Percentiles rank a stretch among this genome's conserved stretches.
These are phyloP conservation scores for Fusarium anthophilum DNA, from an alignment of 2,329 filamentous ascomycete genomes.

Conservation along the genomic window DNA sequence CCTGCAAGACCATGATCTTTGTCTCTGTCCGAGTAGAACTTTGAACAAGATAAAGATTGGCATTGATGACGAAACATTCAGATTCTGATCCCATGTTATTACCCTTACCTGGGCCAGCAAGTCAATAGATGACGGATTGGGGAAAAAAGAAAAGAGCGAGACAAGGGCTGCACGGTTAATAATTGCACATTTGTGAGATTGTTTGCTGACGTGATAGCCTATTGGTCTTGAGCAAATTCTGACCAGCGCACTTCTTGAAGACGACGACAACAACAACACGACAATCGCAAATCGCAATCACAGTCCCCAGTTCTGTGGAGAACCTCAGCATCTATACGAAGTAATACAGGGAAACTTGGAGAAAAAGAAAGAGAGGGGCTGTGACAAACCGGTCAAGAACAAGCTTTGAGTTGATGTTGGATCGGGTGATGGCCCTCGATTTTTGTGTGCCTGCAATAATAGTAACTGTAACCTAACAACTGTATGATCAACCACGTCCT, in stretches of 20 bases:
- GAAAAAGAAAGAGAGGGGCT: conserved; percentile 10
- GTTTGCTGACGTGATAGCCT: neutral
- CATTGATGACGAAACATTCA: conserved; percentile 14
- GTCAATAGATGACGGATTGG: neutral
- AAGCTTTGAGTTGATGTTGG: conserved; percentile 26
- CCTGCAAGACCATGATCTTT: neutral
- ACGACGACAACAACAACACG: neutral
- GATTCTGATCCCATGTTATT: neutral
- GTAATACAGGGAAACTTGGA: conserved; percentile 18
- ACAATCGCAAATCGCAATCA: neutral
- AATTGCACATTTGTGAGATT: neutral
- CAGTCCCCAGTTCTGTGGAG: conserved; percentile 26
- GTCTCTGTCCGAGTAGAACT: neutral
- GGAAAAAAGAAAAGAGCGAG: neutral
- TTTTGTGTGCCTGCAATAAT: conserved; percentile 17
- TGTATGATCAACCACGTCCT: conserved; percentile 10
- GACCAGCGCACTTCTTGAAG: too few species aligned
- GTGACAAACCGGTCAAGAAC: conserved; percentile 27
- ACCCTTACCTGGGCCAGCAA: neutral
- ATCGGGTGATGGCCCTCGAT: conserved; percentile 23
- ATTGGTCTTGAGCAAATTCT: too few species aligned
- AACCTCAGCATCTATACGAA: conserved; percentile 27
- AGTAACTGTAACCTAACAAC: conserved; percentile 18
- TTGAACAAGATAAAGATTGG: conserved; percentile 17
- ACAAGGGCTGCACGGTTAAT: neutral